Evolutionary conservation across 768 basidiomycete genomes (phyloP), one percentile per base, ranked within the genome.

Genomic region (Boletus rubescentipes): DNA sequence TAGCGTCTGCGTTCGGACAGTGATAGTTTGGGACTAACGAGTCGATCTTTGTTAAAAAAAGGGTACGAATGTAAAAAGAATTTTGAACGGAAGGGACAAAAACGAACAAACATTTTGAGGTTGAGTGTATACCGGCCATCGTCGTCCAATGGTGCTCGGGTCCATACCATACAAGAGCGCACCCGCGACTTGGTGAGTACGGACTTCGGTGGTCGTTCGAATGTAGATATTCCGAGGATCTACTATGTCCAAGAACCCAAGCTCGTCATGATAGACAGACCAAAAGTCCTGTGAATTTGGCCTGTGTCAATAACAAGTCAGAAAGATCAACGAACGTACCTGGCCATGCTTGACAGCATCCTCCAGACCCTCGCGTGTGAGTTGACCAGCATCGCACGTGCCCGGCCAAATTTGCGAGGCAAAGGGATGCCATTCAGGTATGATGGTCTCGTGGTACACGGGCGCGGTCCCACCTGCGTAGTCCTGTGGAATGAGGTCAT

Each of bases 91-190:
- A 49, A 39, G 35, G n/a, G 18, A 35, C 4, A 38, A 30, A 51
- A 15, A 29, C 12, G 18, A 18, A 65, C 75, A 54, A 20, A 77
- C 77, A 18, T 72, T 71, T 12, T 68, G 55, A 5, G 79, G 79
- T 48, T 80, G 76, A 0, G 71, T 74, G 21, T 72, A 60, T 36
- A 80, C 73, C 8, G 72, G 67, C 67, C 76, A 79, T 4, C 54
- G 63, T 45, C 60, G 70, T 9, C 45, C 51, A 0, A 66, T 58
- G n/a, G 67, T 66, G 7, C 47, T 51, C 1, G 71, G 67, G 45
- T 78, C 78, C 76, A 80, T 78, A 3, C 79, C 79, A 32, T 65
- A 71, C 16, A 80, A 62, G 41, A 81, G 51, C 6, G 72, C 79
- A 36, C 77, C 70, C 0, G 77, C 75, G 20, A 78, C 77, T 53